Base-by-base conservation (phyloP, 768 basidiomycete species). In the Tricholoma flavovirens region DNA sequence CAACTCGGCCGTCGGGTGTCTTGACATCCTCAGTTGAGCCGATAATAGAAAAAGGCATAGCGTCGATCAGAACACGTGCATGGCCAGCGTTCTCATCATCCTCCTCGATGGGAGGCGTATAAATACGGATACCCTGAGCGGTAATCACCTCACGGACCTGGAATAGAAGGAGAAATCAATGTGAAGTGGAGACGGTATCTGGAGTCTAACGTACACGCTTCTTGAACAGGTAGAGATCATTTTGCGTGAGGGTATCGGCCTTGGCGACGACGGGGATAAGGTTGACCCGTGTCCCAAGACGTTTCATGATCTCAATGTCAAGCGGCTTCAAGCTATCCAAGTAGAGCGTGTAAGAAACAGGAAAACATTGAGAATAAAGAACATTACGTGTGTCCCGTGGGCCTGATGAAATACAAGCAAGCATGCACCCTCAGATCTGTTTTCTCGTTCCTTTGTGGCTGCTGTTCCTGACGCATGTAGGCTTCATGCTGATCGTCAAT, bases 281-380 rank as follows among this genome's bases (percentile, higher is more conserved):
- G 73, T 99, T 97, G 70, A 98, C 97, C 62, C 97, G 88, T 49
- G 95, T 95, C 36, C 97, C 96, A 17, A 99, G 86, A 56, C 94
- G 90, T 78, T 98, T 98, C 97, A 99, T 99, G 71, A 98, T 94
- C 75, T 98, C 97, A 63, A 99, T 95, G 68, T 99, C 97, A 48
- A 99, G 82, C 19, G 97, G 97, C 74, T 98, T 98, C 62, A 98
- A 76, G 0, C 93, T 93, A 64, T 12, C 53, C 17, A 57, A 38
- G 51, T 38, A 42, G 64, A 46, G 45, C 30, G 12, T 46, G 32
- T 49, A 40, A 55, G 55, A 21, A 40, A 59, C 5, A 48, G 10
- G 17, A 36, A 45, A 57, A 11, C 15, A 42, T 26, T 8, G 11
- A 36, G 5, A 49, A 29, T n/a, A 12, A 53, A 53, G 48, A 59